Percentiles rank a stretch among this genome's conserved stretches.
These are phyloP conservation scores for Ophiostoma populinum DNA, from an alignment of 2,329 filamentous ascomycete genomes.

Conservation along the genomic window DNA sequence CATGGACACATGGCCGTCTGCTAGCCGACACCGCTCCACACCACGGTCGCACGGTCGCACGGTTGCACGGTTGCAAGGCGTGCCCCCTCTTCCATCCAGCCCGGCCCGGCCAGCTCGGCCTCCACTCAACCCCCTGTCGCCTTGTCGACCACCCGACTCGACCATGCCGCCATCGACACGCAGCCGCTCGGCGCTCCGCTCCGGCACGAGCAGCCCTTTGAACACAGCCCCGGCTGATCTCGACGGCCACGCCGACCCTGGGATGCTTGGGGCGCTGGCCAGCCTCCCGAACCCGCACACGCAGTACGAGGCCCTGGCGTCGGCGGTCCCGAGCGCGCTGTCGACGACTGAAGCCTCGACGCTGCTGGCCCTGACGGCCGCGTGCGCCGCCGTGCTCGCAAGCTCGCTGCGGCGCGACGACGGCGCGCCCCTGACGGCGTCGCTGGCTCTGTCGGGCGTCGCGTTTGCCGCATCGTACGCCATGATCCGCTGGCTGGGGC, in stretches of 20 bases:
- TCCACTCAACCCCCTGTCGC: not conserved
- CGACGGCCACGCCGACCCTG: constrained; percentile 4
- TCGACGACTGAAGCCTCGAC: constrained; percentile 34
- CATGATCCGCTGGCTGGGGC: constrained; percentile 84
- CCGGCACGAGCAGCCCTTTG: not conserved
- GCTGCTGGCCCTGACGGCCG: constrained; percentile 45
- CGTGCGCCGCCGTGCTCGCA: constrained; percentile 54
- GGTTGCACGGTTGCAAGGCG: too few species aligned
- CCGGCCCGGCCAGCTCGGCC: not conserved
- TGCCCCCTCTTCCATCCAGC: too few species aligned
- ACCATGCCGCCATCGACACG: not conserved
- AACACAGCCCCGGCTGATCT: constrained; percentile 1
- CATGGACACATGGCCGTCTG: too few species aligned
- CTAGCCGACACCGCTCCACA: too few species aligned
- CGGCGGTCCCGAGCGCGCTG: constrained; percentile 19
- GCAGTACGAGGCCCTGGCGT: constrained; percentile 6
- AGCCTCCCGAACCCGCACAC: not conserved
- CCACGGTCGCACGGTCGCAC: too few species aligned
- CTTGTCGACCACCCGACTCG: not conserved
- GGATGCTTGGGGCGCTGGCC: too few species aligned
- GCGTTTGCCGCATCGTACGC: constrained; percentile 70
- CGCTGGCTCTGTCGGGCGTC: constrained; percentile 68
- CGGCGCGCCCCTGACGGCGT: constrained; percentile 78
- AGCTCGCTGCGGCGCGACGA: constrained; percentile 76
- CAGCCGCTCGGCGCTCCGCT: not conserved